Percentiles rank a stretch among this genome's conserved stretches.
Conservation (phyloP, 2,329 filamentous ascomycete species). For the Hymenotorrendiella dingleyae region DNA sequence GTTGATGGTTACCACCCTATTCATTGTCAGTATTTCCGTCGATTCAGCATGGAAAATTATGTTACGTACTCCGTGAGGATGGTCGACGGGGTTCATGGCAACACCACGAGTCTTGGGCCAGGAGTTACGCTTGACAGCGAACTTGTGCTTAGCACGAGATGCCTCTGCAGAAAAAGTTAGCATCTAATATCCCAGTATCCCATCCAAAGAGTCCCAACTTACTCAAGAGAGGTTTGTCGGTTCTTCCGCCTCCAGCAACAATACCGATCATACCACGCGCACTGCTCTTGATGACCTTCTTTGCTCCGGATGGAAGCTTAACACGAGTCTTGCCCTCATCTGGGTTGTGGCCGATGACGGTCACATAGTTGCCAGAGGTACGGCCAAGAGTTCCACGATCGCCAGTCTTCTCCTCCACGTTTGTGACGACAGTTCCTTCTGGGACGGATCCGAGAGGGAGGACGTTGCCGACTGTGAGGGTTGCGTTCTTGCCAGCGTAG, state of each 20-base stretch:
- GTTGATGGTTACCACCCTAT: conserved; percentile 93
- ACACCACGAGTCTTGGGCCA: conserved; percentile 99
- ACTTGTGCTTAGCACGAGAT: conserved; percentile 99
- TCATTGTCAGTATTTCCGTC: conserved; percentile 37
- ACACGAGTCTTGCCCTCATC: conserved; percentile 99
- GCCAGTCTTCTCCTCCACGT: conserved; percentile 98
- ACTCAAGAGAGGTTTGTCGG: conserved; percentile 98
- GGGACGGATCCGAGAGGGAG: conserved; percentile 91
- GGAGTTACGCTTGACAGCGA: conserved; percentile 99
- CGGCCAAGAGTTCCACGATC: conserved; percentile 94
- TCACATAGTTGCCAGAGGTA: conserved; percentile 99
- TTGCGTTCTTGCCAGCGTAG: conserved; percentile 99
- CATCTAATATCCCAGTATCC: conserved; percentile 16
- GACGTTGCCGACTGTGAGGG: conserved; percentile 94
- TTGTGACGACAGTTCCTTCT: conserved; percentile 98
- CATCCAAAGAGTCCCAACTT: conserved; percentile 35
- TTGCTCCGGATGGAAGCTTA: conserved; percentile 98
- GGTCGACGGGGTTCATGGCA: conserved; percentile 99
- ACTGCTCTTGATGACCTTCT: conserved; percentile 94
- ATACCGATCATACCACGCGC: conserved; percentile 99
- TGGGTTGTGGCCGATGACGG: conserved; percentile 94
- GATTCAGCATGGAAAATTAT: neutral
- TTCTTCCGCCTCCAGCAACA: conserved; percentile 97
- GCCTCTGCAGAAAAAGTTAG: conserved; percentile 66
- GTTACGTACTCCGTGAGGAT: conserved; percentile 73